phyloP scores from a whole-genome alignment of 495 filamentous ascomycete genomes.

The Penicilliopsis zonata region DNA sequence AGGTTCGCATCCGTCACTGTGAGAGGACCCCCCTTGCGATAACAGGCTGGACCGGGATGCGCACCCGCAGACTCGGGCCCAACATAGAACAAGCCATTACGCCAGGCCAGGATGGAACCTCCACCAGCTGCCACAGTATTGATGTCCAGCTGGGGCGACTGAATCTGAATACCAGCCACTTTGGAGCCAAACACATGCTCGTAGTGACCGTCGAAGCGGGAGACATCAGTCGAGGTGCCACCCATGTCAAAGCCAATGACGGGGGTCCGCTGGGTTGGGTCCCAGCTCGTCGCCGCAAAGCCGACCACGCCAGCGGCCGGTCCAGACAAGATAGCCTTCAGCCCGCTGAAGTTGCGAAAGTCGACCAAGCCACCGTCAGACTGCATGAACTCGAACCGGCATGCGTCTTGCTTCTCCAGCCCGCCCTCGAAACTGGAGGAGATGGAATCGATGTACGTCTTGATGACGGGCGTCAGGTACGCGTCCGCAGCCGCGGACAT shows the following conservation, averaged over 20 bases:
- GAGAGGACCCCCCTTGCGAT: conserved; percentile 84
- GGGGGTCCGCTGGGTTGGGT: conserved; percentile 71
- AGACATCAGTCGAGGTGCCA: conserved; percentile 91
- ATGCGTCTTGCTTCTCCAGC: conserved; percentile 28
- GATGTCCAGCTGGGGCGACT: conserved; percentile 92
- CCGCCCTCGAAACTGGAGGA: conserved; percentile 47
- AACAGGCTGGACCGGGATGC: conserved; percentile 89
- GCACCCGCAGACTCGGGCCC: conserved; percentile 89
- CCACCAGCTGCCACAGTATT: conserved; percentile 95
- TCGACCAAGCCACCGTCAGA: conserved; percentile 45
- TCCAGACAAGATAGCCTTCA: conserved; percentile 47
- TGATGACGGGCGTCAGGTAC: conserved; percentile 91
- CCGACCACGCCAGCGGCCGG: conserved; percentile 70
- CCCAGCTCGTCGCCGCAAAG: conserved; percentile 88
- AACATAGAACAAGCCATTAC: conserved; percentile 92
- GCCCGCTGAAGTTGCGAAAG: conserved; percentile 43
- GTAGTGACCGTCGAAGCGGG: conserved; percentile 82
- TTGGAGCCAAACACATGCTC: conserved; percentile 98
- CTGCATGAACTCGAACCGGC: conserved; percentile 43
- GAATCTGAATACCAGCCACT: conserved; percentile 88
- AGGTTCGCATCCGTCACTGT: conserved; percentile 94
- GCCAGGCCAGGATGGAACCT: conserved; percentile 79
- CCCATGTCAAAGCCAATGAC: conserved; percentile 98
- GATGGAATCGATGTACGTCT: conserved; percentile 89
- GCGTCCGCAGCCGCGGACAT: conserved; percentile 93